Percentiles rank a stretch among this genome's conserved stretches.
These are phyloP conservation scores for Penicillium bialowiezense DNA, from an alignment of 495 filamentous ascomycete species.

Conservation along the genomic window DNA sequence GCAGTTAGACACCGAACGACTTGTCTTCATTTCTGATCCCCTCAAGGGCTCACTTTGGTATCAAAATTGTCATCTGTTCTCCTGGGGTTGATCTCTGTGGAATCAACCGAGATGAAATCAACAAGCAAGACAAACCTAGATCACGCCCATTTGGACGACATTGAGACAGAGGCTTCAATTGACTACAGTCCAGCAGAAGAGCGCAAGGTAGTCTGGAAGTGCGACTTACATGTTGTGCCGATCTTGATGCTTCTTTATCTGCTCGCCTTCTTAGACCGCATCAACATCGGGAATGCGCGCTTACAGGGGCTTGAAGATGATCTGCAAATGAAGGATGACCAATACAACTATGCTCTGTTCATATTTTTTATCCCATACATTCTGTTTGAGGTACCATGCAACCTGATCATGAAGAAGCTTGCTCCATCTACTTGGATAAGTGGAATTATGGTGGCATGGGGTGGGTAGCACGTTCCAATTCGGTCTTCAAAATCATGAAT, in stretches of 20 bases:
- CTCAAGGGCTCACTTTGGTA: no score
- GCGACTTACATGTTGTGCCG: constrained; percentile 40
- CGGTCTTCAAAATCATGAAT: no score
- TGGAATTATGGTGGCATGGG: constrained; percentile 56
- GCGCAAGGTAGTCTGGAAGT: constrained; percentile 31
- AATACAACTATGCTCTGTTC: constrained; percentile 62
- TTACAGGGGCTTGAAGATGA: constrained; percentile 61
- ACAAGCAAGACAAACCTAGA: no score
- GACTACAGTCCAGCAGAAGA: constrained; percentile 21
- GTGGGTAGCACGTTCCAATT: constrained; percentile 19
- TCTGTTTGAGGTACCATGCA: constrained; percentile 62
- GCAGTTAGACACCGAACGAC: no score
- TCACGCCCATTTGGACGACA: no score
- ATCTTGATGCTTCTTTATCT: constrained; percentile 37
- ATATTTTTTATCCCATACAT: constrained; percentile 68
- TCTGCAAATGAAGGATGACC: constrained; percentile 50
- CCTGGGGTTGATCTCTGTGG: no score
- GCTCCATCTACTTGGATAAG: constrained; percentile 57
- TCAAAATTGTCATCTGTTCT: no score
- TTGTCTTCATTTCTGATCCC: no score
- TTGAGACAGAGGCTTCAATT: no score
- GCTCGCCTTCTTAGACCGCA: constrained; percentile 44
- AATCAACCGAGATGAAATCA: no score
- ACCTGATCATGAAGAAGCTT: constrained; percentile 63
- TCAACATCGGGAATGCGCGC: constrained; percentile 62